phyloP scores from a whole-genome alignment of 2,329 filamentous ascomycete species.

The Fusarium sublunatum region DNA sequence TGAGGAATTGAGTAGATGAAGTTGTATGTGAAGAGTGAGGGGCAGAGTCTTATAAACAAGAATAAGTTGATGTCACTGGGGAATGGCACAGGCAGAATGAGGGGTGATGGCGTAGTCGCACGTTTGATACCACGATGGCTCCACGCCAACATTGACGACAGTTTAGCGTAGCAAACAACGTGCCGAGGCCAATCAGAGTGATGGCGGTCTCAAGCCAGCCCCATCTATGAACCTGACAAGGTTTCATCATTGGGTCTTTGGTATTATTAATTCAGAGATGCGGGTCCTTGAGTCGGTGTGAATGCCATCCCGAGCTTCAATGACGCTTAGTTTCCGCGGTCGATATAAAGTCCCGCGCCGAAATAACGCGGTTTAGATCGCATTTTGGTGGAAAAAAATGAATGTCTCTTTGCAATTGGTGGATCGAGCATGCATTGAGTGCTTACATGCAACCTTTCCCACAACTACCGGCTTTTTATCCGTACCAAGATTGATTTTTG shows the following conservation, averaged over 20 bases:
- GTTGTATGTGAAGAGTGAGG: not conserved
- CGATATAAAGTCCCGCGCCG: too few species aligned
- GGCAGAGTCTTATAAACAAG: conserved; percentile 8
- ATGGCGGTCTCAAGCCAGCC: not conserved
- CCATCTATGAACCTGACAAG: not conserved
- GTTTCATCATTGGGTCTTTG: conserved; percentile 9
- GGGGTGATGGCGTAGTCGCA: conserved; percentile 6
- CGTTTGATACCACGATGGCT: conserved; percentile 19
- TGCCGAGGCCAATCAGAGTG: conserved; percentile 11
- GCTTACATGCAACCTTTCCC: conserved; percentile 3
- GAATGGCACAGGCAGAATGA: conserved; percentile 25
- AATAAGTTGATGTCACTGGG: conserved; percentile 23
- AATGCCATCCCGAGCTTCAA: conserved; percentile 5
- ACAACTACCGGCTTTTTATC: not conserved
- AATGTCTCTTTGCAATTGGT: not conserved
- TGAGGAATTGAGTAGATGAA: not conserved
- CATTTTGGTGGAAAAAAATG: not conserved
- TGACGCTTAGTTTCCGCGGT: conserved; percentile 14
- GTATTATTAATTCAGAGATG: conserved; percentile 28
- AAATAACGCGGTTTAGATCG: not conserved
- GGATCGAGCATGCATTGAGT: not conserved
- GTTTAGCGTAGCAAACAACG: conserved; percentile 15
- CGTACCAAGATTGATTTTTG: not conserved
- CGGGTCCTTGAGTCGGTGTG: conserved; percentile 7
- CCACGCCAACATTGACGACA: conserved; percentile 26